Base-by-base conservation (phyloP, 2,329 filamentous ascomycete genomes). In the Colletotrichum caudatum region DNA sequence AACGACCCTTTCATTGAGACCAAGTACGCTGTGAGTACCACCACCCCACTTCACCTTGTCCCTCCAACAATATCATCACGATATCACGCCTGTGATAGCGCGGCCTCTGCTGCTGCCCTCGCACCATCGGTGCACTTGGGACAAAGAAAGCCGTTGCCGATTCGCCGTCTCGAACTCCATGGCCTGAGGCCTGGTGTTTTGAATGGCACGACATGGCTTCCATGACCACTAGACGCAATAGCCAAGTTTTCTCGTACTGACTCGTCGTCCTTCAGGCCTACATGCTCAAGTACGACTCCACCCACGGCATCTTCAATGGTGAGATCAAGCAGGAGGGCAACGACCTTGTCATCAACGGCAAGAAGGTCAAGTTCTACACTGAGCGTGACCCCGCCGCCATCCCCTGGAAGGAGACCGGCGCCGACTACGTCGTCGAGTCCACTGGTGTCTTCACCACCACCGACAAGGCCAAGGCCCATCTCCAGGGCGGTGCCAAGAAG, bases 1-100 rank as follows among this genome's bases (percentile, higher is more conserved):
- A 98, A 99, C 90, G 96, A 98, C 85, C 96, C 96, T 80, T 98
- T 99, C 92, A 98, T 99, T 87, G 95, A 98, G 87, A 90, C 93
- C 81, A 88, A 95, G 85, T 98, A 98, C 87, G 96, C 96, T 85
- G 95, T 97, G 91, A 89, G 94, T 93, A 72, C 53, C 64, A 48
- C 64, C 66, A 61, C 60, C 14, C 16, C 41, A 29, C 41, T 37
- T 9, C 35, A 56, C 54, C n/a, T 54, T 70, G 35, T 63, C 60
- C 54, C 39, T 62, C 51, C 53, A 57, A 23, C 18, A 57, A 23
- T 11, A 18, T 67, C 41, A 35, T 20, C 48, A 53, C 61, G 66
- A 62, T 57, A 54, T 63, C 56, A 57, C 20, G 23, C n/a, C 58
- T 35, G 26, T 12, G 41, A 35, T 18, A 12, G 18, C 18, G 9